Base-by-base conservation (phyloP, 1,284 basidiomycete genomes). In the Serendipita sp. region DNA sequence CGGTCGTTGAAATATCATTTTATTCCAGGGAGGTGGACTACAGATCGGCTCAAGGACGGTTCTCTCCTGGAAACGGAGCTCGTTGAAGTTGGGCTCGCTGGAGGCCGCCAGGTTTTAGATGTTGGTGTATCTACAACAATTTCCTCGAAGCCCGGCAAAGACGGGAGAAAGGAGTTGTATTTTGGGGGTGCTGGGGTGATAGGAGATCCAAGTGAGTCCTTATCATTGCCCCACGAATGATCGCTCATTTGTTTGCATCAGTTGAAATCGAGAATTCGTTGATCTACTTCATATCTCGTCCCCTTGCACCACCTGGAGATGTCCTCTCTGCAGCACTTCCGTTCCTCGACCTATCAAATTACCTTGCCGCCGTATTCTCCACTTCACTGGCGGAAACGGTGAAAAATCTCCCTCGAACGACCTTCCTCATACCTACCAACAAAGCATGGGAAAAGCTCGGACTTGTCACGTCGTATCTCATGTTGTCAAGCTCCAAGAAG, bases 371-470 rank as follows among this genome's bases (percentile, higher is more conserved):
- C 2, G 78, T 93, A 15, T 93, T 91, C 70, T 90, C 93, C 1
- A 87, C 90, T 2, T 82, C 82, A 10, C 79, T 95, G 42, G 88
- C 89, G 5, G 82, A 88, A 47, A 75, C 75, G 10, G 76, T 94
- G 50, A 85, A 84, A 67, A 78, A 72, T 15, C 79, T 80, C 17
- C 85, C 90, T 0, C 83, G 82, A 6, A 86, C 88, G 3, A 90
- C 92, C 1, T 82, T 93, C 66, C 81, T 99, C 50, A 84, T 96
- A 29, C 96, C 96, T 0, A 84, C 82, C 47, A 98, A 99, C 70
- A 73, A 77, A 32, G 96, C 93, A 0, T 99, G 97, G 76, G 82
- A 83, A 66, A 81, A 85, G 1, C 79, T 98, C 2, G 96, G 96
- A 3, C 80, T 99, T 43, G 87, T 92, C 64, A 93, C 90, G 77